Evolutionary conservation across 2,329 filamentous ascomycete species (phyloP).

Genomic region (Alternaria sp.): DNA sequence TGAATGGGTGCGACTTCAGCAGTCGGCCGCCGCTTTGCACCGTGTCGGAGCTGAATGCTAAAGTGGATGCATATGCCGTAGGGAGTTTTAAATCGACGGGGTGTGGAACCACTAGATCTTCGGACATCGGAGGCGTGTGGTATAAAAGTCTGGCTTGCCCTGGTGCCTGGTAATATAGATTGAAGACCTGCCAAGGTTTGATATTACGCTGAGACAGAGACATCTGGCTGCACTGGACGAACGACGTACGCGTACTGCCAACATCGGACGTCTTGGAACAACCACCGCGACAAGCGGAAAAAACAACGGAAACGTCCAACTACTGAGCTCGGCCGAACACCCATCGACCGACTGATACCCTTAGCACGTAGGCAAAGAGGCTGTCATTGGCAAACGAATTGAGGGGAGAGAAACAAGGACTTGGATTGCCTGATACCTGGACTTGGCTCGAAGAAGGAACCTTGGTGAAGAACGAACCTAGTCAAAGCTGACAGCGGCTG

Average conservation of each 20-base stretch:
- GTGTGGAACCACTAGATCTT: not conserved
- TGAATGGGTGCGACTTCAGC: slow-evolving; percentile 4
- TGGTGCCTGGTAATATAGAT: not conserved
- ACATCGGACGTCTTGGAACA: not conserved
- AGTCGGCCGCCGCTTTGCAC: not conserved
- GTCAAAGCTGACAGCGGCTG: not conserved
- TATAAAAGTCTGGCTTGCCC: not conserved
- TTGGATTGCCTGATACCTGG: not conserved
- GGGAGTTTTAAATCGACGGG: not conserved
- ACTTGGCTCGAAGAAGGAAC: not conserved
- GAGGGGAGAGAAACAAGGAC: not conserved
- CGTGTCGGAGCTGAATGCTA: slow-evolving; percentile 13
- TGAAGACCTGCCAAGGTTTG: not conserved
- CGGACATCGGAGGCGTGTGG: not conserved
- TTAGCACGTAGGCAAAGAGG: not conserved
- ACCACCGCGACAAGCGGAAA: not conserved
- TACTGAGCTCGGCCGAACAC: not conserved
- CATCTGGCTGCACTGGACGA: not conserved
- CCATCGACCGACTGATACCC: not conserved
- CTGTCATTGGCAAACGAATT: not conserved
- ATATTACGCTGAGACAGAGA: not conserved
- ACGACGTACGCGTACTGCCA: not conserved
- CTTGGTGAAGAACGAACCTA: not conserved
- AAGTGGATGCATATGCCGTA: slow-evolving; percentile 6
- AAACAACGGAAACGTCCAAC: not conserved